Percentiles rank a stretch among this genome's conserved stretches.
phyloP scores from a whole-genome alignment of 345 rosid species.

The Citrus glauca region DNA sequence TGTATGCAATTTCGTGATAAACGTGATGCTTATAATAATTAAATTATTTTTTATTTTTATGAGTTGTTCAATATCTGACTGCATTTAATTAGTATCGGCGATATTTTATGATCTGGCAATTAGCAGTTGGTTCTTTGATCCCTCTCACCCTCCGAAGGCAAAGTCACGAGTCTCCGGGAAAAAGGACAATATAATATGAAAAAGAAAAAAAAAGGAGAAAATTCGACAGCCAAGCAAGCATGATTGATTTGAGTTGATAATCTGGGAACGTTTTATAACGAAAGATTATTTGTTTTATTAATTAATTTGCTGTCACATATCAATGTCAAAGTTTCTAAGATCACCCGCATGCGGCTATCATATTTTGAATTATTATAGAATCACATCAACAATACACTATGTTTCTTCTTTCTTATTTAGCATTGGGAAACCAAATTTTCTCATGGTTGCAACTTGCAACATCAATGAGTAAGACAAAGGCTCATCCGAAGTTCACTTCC shows the following conservation, averaged over 20 bases:
- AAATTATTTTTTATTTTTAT: not conserved
- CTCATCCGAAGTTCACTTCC: no score
- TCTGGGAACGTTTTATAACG: not conserved
- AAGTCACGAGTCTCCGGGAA: not conserved
- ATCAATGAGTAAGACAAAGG: no score
- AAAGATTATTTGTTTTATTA: not conserved
- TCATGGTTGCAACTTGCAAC: no score
- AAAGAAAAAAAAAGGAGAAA: not conserved
- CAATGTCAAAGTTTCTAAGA: not conserved
- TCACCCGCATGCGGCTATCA: not conserved
- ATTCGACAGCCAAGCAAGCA: not conserved
- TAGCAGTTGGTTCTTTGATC: not conserved
- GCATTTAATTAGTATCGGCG: not conserved
- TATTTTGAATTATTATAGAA: not conserved
- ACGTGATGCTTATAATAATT: not conserved
- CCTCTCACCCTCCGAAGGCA: not conserved
- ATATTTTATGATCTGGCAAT: not conserved
- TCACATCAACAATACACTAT: not conserved
- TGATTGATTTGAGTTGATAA: not conserved
- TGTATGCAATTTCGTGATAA: not conserved
- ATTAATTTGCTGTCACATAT: not conserved
- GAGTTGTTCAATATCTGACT: not conserved
- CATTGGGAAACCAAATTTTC: no score
- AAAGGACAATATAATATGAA: no score
- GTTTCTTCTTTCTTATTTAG: not conserved